Base-by-base conservation (phyloP, 352 stramenopile species). In the Globisporangium heterothallicum region DNA sequence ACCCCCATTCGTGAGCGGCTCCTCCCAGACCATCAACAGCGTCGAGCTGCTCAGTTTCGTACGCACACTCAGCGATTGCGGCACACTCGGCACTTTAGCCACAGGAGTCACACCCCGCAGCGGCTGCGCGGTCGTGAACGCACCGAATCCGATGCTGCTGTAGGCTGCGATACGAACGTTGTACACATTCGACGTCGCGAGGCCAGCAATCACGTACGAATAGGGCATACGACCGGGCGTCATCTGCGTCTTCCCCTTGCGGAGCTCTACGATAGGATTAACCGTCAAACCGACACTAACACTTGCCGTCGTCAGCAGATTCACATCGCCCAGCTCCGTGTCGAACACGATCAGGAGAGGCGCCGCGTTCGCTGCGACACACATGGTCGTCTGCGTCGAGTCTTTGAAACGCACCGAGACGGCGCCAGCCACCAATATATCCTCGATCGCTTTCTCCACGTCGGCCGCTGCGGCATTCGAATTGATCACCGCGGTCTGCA, bases 131-230 rank as follows among this genome's bases (percentile, higher is more conserved):
- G 72, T 68, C 3, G 61, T 63, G 47, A 92, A 94, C 0, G 70
- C 40, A 0, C 94, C 92, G 53, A 95, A 98, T 14, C 96, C 96
- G 13, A 97, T 64, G 24, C 75, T 90, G 65, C 97, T 98, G 75
- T 98, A 98, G 16, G 95, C 92, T 8, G 91, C 87, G 8, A 98
- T 79, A 19, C 94, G 88, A 3, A 84, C 85, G 29, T 78, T 90
- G 58, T 98, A 98, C 4, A 59, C 60, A n/a, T 84, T 75, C 4
- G 80, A 70, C 18, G 79, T 47, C 3, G 73, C 56, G 6, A 98
- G 72, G 0, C 84, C 84, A 5, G 60, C 72, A 30, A 98, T 75
- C 21, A 96, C 68, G 40, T 90, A 81, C 24, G 84, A 88, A 53
- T 95, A 96, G 10, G 74, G 74, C 45, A 96, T 86, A 5, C 74